Base-by-base conservation (phyloP, 768 basidiomycete genomes). In the Phlebiopsis gigantea region DNA sequence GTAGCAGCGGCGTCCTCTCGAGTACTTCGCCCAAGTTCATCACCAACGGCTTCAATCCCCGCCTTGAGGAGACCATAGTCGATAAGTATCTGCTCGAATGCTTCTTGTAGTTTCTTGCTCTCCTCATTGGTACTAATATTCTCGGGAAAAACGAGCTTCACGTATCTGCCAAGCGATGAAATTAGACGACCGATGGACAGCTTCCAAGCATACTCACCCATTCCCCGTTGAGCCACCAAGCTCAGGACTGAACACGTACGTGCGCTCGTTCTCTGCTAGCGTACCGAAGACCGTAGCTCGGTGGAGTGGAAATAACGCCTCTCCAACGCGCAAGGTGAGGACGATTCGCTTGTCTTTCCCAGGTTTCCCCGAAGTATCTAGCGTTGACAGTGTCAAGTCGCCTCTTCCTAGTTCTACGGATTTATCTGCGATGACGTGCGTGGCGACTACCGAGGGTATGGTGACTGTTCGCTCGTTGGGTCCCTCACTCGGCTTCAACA, bases 41-140 rank as follows among this genome's bases (percentile, higher is more conserved):
- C 66, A 0, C 64, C 63, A n/a, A 53, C 54, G 22, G 66, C 66
- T 44, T 62, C 61, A 26, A 67, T 42, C 5, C 66, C 66, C 29
- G 58, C 62, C 30, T 65, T 65, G 30, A 67, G 46, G 14, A 67
- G 57, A 8, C 62, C 66, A 41, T 65, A 54, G 41, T 65, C 59
- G 34, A 65, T 55, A 15, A 67, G 61, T 22, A 58, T 47, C 44
- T 63, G 54, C 31, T 67, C 66, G 31, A 65, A 64, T 22, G 51
- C 34, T 29, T 62, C 63, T 46, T 64, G 65, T 6, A 62, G 55
- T 29, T 55, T 47, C 5, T 49, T 55, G 39, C 62, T 54, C 43
- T 57, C 46, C 6, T 51, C 45, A 22, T 43, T 22, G 5, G 45
- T n/a, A 4, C 25, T 15, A 14, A 56, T 28, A 1, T 51, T 57